These are phyloP conservation scores for Hibiscus tridactylites DNA, from an alignment of 345 rosid species.

Conservation along the genomic window DNA sequence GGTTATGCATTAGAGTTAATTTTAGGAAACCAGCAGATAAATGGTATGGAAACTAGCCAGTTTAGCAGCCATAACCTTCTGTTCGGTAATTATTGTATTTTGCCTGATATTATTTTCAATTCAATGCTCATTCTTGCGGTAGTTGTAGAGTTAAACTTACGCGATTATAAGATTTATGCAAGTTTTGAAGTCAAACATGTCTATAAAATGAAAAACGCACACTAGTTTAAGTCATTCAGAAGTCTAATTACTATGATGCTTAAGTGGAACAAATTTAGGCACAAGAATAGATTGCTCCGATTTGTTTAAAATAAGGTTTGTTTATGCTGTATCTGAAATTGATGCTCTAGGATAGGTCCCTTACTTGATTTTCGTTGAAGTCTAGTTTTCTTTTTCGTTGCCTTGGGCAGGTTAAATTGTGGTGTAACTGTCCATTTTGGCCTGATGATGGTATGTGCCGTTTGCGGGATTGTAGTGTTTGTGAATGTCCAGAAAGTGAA, in stretches of 20 bases:
- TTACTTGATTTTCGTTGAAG: not conserved
- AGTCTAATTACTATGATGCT: not conserved
- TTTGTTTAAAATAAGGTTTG: not conserved
- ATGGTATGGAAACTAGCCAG: not conserved
- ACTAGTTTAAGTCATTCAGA: not conserved
- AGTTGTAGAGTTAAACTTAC: not conserved
- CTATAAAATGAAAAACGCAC: not conserved
- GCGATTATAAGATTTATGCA: not conserved
- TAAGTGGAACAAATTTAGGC: not conserved
- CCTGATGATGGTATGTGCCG: constrained; percentile 95
- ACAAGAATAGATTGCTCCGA: not conserved
- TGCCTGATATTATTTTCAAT: not conserved
- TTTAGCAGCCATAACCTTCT: not conserved
- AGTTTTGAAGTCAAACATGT: not conserved
- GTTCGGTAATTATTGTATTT: not conserved
- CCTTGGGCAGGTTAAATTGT: constrained; percentile 62
- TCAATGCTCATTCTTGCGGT: not conserved
- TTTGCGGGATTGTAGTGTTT: constrained; percentile 90
- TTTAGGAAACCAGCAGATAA: not conserved
- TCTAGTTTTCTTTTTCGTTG: not conserved
- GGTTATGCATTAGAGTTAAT: not conserved
- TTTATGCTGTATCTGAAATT: not conserved
- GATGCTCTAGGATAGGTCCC: not conserved
- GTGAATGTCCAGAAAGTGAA: constrained; percentile 91
- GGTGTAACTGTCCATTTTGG: constrained; percentile 99